A percentile compares a stretch with the other conserved stretches of the same genome.
Conservation (phyloP, 768 basidiomycete species). For the Podaxis sp. region DNA sequence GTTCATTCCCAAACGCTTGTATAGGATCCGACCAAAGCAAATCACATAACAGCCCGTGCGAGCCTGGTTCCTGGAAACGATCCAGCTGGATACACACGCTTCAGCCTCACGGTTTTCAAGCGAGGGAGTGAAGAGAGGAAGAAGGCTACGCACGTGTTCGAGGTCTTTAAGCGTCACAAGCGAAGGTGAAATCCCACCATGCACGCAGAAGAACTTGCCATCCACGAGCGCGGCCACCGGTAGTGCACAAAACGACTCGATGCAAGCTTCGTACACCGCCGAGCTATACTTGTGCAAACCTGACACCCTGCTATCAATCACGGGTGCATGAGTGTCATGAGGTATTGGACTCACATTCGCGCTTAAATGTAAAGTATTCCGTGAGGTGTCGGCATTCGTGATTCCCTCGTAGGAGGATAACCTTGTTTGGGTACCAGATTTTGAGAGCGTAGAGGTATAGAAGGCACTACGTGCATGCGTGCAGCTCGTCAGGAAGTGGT, state of each 20-base stretch:
- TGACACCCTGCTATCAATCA: constrained; percentile 25
- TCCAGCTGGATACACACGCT: constrained; percentile 56
- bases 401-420: constrained; percentile 89
- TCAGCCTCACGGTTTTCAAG: neutral
- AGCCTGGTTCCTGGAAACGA: constrained; percentile 92
- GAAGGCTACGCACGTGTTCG: constrained; percentile 18
- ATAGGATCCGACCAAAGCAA: constrained; percentile 96
- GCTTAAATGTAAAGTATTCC: constrained; percentile 97
- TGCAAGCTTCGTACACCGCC: constrained; percentile 88
- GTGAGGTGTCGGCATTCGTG: constrained; percentile 98
- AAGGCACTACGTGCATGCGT: constrained; percentile 60
- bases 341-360: constrained; percentile 69
- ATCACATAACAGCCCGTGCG: constrained; percentile 89
- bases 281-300: constrained; percentile 90
- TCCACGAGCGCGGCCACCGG: constrained; percentile 93
- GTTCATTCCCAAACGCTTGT: constrained; percentile 83
- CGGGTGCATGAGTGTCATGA: neutral
- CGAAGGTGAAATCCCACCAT: constrained; percentile 92
- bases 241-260: constrained; percentile 85
- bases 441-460: constrained; percentile 93
- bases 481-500: neutral
- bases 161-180: constrained; percentile 75
- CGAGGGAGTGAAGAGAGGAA: neutral
- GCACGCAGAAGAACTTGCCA: constrained; percentile 94
- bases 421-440: constrained; percentile 80